Evolutionary conservation across 176 grass and related monocot genomes (phyloP), one percentile per base, ranked within the genome.

Genomic region (Raddia distichophylla): DNA sequence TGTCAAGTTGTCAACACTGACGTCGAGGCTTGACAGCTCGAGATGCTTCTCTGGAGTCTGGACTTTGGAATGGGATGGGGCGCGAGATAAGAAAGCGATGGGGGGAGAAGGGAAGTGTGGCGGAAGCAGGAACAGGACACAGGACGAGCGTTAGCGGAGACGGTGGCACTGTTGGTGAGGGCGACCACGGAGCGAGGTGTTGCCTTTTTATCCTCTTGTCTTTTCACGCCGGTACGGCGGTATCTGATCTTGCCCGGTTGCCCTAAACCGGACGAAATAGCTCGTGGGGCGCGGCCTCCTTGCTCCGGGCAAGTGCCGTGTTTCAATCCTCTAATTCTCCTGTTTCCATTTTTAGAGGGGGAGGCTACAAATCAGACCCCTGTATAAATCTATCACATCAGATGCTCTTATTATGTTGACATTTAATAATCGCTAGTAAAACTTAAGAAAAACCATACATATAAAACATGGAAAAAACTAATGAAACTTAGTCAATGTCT

Each of bases 141-240:
- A 84, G 80, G 82, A 91, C 67, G 72, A 64, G 70, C 32, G 73
- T 69, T 44, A 66, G 15, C 18, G 67, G 60, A 71, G 84, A 47
- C 64, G 87, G 64, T 75, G 54, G 54, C 18, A 77, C 74, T 74
- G 62, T 19, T 74, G 18, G 58, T 15, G 77, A 85, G 67, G 78
- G 66, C 54, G 67, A 83, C 80, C 13, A 27, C 14, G 48, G 72
- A 20, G 37, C 37, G 37, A 40, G 73, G 34, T 49, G 16, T 52
- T 51, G 80, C 71, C 34, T 69, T 89, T 82, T 81, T 59, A 81
- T 81, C 74, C 61, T 80, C 61, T 83, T 79, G 62, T 86, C 84
- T 80, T 90, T 82, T 83, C 68, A 73, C 54, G 42, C 20, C 33
- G 14, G 34, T 42, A 73, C 54, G 42, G 16, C 33, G 14, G 34